Conservation (phyloP, 2,329 filamentous ascomycete genomes). For the Colletotrichum tofieldiae region DNA sequence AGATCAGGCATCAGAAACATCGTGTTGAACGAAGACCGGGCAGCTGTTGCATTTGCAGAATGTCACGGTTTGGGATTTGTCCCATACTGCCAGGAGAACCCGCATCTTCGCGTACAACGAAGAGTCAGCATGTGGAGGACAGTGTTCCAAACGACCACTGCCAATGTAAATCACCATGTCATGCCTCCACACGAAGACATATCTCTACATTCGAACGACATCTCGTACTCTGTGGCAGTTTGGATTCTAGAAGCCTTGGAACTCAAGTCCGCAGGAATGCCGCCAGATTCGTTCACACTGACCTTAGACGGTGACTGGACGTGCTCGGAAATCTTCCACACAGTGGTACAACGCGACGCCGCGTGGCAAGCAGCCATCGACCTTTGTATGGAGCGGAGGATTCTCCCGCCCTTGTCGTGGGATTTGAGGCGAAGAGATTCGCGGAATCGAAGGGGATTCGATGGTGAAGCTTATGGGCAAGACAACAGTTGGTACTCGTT, state of each 20-base stretch:
- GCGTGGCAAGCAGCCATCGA: constrained; percentile 21
- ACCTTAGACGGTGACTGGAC: background rate
- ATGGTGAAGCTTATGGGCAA: too few species aligned
- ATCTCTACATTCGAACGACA: background rate
- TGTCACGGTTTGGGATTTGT: constrained; percentile 6
- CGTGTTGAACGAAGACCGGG: background rate
- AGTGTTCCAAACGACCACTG: background rate
- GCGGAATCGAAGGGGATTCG: too few species aligned
- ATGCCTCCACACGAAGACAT: too few species aligned
- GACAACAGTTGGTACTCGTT: too few species aligned
- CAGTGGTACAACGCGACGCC: constrained; percentile 15
- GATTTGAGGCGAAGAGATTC: too few species aligned
- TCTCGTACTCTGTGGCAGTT: background rate
- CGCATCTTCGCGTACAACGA: constrained; percentile 11
- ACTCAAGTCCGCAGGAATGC: constrained; percentile 2
- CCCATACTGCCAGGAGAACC: constrained; percentile 30
- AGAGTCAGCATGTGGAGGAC: constrained; percentile 12
- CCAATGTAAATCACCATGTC: too few species aligned
- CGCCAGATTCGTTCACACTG: constrained; percentile 13
- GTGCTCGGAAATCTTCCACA: constrained; percentile 14
- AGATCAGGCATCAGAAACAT: background rate
- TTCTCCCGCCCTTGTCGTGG: background rate
- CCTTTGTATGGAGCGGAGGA: background rate
- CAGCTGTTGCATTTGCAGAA: background rate
- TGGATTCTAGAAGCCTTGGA: constrained; percentile 17